Conservation (phyloP, 2,329 filamentous ascomycete species). For the Aspergillus sp. region DNA sequence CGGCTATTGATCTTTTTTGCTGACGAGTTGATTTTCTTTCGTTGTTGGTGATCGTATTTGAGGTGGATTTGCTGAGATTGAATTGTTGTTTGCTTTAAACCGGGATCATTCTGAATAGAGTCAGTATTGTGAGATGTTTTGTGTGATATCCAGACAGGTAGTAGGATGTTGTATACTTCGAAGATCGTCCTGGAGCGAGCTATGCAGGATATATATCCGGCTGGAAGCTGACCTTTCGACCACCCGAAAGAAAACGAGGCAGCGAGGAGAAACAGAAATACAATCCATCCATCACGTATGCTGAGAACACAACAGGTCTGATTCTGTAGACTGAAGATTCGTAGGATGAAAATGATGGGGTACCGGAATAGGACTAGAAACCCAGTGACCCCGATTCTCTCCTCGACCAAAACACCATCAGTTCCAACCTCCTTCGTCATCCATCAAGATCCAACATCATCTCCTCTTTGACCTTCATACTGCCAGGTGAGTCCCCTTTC, state of each 20-base stretch:
- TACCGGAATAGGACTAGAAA: background rate
- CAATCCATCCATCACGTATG: too few species aligned
- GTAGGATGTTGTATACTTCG: too few species aligned
- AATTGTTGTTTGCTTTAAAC: constrained; percentile 3
- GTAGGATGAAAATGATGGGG: background rate
- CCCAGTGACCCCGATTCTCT: background rate
- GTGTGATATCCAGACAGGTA: too few species aligned
- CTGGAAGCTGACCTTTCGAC: background rate
- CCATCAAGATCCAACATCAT: background rate
- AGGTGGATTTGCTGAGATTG: constrained; percentile 4
- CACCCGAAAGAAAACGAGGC: too few species aligned
- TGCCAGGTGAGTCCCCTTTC: background rate
- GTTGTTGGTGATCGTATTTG: background rate
- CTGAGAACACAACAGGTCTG: too few species aligned
- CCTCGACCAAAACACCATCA: background rate
- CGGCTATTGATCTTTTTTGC: constrained; percentile 12
- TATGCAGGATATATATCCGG: background rate
- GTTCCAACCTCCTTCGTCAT: background rate
- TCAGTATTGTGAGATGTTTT: background rate
- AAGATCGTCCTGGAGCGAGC: background rate
- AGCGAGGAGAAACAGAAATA: too few species aligned
- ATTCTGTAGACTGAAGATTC: background rate
- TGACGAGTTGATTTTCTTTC: background rate
- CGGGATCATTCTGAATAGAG: background rate
- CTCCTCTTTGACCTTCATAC: background rate